Base-by-base conservation (phyloP, 2,329 filamentous ascomycete genomes). In the Acarospora socialis region DNA sequence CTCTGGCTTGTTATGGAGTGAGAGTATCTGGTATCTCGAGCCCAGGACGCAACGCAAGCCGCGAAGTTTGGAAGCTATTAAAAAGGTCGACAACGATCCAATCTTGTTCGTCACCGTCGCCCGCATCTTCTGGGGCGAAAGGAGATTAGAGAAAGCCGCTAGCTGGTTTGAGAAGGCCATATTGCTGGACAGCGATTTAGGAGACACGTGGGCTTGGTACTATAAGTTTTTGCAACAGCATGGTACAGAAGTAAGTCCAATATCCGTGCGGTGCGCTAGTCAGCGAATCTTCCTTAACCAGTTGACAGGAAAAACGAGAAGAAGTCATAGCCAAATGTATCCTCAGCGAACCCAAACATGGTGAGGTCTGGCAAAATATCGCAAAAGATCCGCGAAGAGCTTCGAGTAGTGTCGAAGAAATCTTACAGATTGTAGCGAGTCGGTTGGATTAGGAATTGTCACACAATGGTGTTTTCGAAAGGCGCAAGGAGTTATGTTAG, bases 121-220 rank as follows among this genome's bases (percentile, higher is more conserved):
- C 4, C 74, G 90, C 13, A 92, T 95, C 43, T 94, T 98, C 60
- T 98, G 90, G 90, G 76, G 72, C 7, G 90, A 98, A 59, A 70
- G 90, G 34, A 77, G 78, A 51, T 66, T 98, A 15, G 90, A 95
- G 45, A 93, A 94, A 55, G 87, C 90, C 3, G 80, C 86, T 56
- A 86, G 73, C 42, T 98, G 90, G 90, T 98, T 98, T 54, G 84
- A 94, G 58, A 93, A 92, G 58, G 90, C 90, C 0, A 75, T 94
- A 34, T 66, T 93, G 33, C 63, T 90, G 8, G 84, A 98, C 49
- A 73, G 77, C 21, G 86, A 95, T 53, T 61, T 74, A 30, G 90
- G 90, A 30, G 92, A 98, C 60, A 81, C 76, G 7, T 98, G 92
- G 92, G 87, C 84, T 13, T 98, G 87, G 87, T 98, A 94, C 56